Base-by-base conservation (phyloP, 352 stramenopile species). In the Globisporangium orthogonon region DNA sequence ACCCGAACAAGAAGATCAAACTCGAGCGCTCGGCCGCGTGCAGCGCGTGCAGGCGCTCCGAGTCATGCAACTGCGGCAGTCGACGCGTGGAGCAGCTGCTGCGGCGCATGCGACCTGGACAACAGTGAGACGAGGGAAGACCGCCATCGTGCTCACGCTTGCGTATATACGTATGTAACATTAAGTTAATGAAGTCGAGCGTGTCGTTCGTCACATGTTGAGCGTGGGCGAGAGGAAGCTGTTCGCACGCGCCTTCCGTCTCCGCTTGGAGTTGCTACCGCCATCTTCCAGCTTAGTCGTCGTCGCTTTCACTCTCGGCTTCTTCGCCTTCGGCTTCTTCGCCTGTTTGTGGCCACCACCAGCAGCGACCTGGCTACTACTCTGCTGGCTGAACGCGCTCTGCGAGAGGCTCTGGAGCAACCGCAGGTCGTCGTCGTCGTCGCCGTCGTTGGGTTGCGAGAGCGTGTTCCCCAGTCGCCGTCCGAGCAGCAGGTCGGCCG, bases 341-440 rank as follows among this genome's bases (percentile, higher is more conserved):
- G 15, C 28, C 45, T 23, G 23, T 52, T 59, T 14, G 39, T 58
- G 61, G 23, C 28, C 50, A 58, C 46, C 54, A 61, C 31, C 66
- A 62, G 14, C 28, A 61, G 18, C 39, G 33, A 17, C 45, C 28
- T 62, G 18, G 30, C 48, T 70, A 78, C 50, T 71, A 78, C 50
- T 71, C 56, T 54, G 70, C n/a, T 49, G 44, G 7, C 30, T 64
- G 37, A 82, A 76, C 45, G 77, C 73, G 41, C 69, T 72, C 56
- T 91, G 82, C 59, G 82, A 91, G 14, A 91, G 67, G 60, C 76
- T 91, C 54, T 91, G 82, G 7, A 91, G 70, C 55, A 89, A 18
- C 18, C 23, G 9, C 44, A 49, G 23, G n/a, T 49, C 75, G n/a
- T 79, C 75, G n/a, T 79, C 78, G 37, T 83, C 71, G 6, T 78